Evolutionary conservation across 2,329 filamentous ascomycete species (phyloP), one percentile per base, ranked within the genome.

Genomic region (Phyllosticta capitalensis): DNA sequence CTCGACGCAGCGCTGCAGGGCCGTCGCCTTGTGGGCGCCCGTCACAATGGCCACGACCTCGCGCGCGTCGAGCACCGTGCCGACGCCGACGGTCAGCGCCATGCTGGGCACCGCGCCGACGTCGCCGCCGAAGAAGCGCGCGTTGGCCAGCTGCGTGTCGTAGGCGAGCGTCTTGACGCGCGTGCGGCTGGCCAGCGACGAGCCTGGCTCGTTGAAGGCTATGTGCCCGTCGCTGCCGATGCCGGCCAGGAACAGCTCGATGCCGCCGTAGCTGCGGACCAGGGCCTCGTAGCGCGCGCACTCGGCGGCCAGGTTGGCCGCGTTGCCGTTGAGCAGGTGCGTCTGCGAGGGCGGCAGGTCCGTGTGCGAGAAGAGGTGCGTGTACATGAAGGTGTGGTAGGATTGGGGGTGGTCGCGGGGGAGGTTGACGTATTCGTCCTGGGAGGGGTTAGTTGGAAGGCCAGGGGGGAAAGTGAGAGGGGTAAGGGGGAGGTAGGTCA

Each of bases 301-400:
- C 74, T 94, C 90, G 49, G 83, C 84, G 64, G 86, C 84, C 2
- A 90, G 82, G 69, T 90, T 88, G 14, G 81, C 75, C 0, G 89
- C 88, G 69, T 92, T 92, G 67, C 89, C 89, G 69, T 92, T 84
- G 48, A 92, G 82, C 67, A 94, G 90, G 75, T 95, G 86, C 70
- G 94, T 90, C 71, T 92, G 92, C 68, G 82, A 81, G 5, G 90
- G 90, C 64, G 85, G 82, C 66, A 94, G 86, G 69, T 95, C 89
- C 66, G 94, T 86, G 64, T 85, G 89, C 51, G 87, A 89, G 79
- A 95, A 95, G 79, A 95, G 90, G 76, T 94, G 82, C 75, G 88
- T 89, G 82, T 91, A 95, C 90, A 95, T 94, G 78, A 94, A 95
- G 64, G 86, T 89, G 77, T 95, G 90, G 75, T 95, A 95, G 67